Evolutionary conservation across 495 filamentous ascomycete species (phyloP), one percentile per base, ranked within the genome.

Genomic region (Halenospora varia): DNA sequence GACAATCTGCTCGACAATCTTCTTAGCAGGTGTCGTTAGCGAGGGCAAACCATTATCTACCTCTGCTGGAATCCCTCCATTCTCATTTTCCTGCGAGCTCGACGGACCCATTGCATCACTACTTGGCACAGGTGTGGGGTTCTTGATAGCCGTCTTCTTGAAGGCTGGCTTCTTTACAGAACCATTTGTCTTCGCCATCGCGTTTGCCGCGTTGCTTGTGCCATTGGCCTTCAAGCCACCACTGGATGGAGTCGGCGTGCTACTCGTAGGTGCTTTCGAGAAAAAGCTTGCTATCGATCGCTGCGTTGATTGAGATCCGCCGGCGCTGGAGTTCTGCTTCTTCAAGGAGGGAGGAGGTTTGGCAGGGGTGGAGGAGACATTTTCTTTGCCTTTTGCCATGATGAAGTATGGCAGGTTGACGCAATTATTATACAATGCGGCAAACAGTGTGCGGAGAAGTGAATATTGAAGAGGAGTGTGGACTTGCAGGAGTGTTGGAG

Each of bases 251-350:
- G 17, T 55, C 1, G 62, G 51, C 1, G 69, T 59, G 23, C 61
- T 47, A 22, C 44, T 56, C 13, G 77, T 73, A 19, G 76, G 72
- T 9, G 77, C 75, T 10, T 81, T 81, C 55, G 86, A 78, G 63
- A 96, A 96, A 77, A 96, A 96, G 35, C 89, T 88, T 2, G 92
- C 76, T 50, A 96, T 94, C 56, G 86, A 89, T 61, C 85, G 89
- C 72, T 93, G 87, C 65, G 83, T 87, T 66, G 87, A 90, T 73
- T n/a, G n/a, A n/a, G 81, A 65, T 22, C 57, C 48, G 10, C 53
- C 59, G 20, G 69, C 70, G 24, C 75, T 73, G 13, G 68, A 64
- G 50, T 13, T 45, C 23, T 62, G 56, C 50, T 62, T 65, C 53
- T 68, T 68, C n/a, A 63, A 9, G 2, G 58, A 47, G 67, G 72